Evolutionary conservation across 1,139 yeast species (phyloP), one percentile per base, ranked within the genome.

Genomic region (Geotrichum klebahnii): DNA sequence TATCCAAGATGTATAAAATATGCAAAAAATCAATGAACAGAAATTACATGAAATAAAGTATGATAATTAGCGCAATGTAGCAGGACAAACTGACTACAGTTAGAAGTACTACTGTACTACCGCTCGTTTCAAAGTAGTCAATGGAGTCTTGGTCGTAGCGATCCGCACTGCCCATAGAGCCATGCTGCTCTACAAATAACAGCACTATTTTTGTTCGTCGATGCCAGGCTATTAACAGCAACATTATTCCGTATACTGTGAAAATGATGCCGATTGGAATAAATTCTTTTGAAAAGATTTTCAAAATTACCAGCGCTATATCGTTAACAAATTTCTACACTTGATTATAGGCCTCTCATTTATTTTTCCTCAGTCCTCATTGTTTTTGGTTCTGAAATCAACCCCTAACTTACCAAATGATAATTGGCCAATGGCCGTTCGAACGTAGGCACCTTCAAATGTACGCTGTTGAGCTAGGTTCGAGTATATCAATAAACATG

Each of bases 381-480:
- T n/a, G n/a, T n/a, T n/a, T n/a, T n/a, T n/a, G n/a, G n/a, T n/a
- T n/a, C n/a, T n/a, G n/a, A n/a, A n/a, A n/a, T n/a, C n/a, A n/a
- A n/a, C n/a, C 19, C 19, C 4, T 8, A 19, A 53, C 64, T 31
- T 55, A 60, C 70, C 67, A 50, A 70, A 65, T 2, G 72, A 59
- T 14, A 71, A 57, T 46, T 70, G 71, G 24, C 69, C 65, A 44
- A 71, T 53, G 3, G 74, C 74, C 0, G 75, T 68, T 29, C 75
- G 64, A 31, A 68, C 50, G 53, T 71, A 71, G 3, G 75, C 74
- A 1, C 75, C 75, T 51, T 71, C 74, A 48, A 68, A 71, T 3
- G 75, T 71, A 14, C 75, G 61, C 54, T 71, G 74, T 35, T 67
- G 63, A 1, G 74, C 75, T 49, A n/a, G 28, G 42, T 8, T 19